These are phyloP conservation scores for Thamnidium elegans DNA, from an alignment of 192 early-diverging fungal species.

Conservation along the genomic window DNA sequence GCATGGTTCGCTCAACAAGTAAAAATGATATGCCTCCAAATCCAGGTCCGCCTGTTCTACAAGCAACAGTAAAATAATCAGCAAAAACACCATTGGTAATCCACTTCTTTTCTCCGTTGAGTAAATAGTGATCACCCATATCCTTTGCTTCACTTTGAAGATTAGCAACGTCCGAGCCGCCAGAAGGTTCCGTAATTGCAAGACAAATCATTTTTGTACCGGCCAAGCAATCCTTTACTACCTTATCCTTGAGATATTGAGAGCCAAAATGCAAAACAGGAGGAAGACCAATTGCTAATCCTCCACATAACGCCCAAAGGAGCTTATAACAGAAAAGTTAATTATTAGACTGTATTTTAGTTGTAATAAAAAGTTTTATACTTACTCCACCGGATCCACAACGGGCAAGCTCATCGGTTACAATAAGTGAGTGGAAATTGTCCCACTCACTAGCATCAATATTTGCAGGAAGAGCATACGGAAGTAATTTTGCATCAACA, in stretches of 20 bases:
- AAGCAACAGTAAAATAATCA: constrained; percentile 79
- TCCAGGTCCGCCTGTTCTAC: constrained; percentile 71
- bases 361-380: constrained; percentile 25
- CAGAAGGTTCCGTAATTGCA: constrained; percentile 75
- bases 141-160: constrained; percentile 64
- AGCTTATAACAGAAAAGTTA: too few species aligned
- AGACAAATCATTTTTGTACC: constrained; percentile 80
- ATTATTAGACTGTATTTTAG: constrained; percentile 23
- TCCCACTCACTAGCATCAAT: constrained; percentile 58
- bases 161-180: constrained; percentile 74
- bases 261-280: constrained; percentile 70
- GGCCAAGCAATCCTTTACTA: constrained; percentile 61
- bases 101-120: constrained; percentile 89
- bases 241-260: constrained; percentile 62
- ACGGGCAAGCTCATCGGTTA: constrained; percentile 77
- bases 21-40: constrained; percentile 75
- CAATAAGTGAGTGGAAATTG: constrained; percentile 70
- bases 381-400: constrained; percentile 78
- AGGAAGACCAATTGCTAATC: constrained; percentile 72
- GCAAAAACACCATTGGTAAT: constrained; percentile 81
- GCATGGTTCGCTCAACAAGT: constrained; percentile 69
- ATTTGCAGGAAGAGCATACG: constrained; percentile 42
- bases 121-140: constrained; percentile 69
- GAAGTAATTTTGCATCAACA: constrained; percentile 30
- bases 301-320: constrained; percentile 28